Percentiles rank a stretch among this genome's conserved stretches.
These are phyloP conservation scores for Fusarium sp. DNA, from an alignment of 2,329 filamentous ascomycete genomes.

Conservation along the genomic window DNA sequence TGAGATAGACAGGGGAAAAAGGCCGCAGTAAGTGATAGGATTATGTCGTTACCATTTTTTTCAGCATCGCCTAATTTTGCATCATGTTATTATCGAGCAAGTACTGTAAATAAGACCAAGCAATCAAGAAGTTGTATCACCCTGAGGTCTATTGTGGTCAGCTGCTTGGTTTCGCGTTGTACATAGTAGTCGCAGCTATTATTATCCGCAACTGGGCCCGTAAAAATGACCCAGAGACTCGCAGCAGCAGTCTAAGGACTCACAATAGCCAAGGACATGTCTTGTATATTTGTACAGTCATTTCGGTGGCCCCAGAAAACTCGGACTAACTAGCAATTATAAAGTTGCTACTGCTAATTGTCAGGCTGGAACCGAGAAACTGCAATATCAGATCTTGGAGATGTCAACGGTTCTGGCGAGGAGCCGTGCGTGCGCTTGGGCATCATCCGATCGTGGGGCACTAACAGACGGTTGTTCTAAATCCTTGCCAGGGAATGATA, in stretches of 20 bases:
- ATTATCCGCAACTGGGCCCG: not conserved
- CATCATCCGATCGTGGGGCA: conserved; percentile 2
- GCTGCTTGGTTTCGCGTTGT: conserved; percentile 7
- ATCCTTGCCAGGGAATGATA: not conserved
- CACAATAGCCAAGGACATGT: not conserved
- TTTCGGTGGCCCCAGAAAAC: not conserved
- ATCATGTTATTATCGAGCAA: not conserved
- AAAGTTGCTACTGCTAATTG: not conserved
- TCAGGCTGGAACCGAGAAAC: conserved; percentile 4
- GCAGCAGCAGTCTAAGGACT: not conserved
- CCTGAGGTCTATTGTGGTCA: conserved; percentile 13
- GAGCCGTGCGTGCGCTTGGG: not conserved
- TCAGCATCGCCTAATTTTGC: not conserved
- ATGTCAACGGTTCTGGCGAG: not conserved
- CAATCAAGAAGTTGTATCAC: conserved; percentile 5
- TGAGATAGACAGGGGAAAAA: conserved; percentile 11
- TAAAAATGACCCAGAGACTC: not conserved
- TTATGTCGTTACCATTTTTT: not conserved
- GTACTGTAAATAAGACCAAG: conserved; percentile 4
- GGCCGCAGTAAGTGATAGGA: conserved; percentile 20
- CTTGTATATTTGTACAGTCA: not conserved
- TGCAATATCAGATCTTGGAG: not conserved
- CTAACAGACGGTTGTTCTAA: not conserved
- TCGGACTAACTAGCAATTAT: not conserved
- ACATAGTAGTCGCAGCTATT: not conserved